Evolutionary conservation across 1,284 basidiomycete genomes (phyloP).

Genomic region (Boletus mariae): DNA sequence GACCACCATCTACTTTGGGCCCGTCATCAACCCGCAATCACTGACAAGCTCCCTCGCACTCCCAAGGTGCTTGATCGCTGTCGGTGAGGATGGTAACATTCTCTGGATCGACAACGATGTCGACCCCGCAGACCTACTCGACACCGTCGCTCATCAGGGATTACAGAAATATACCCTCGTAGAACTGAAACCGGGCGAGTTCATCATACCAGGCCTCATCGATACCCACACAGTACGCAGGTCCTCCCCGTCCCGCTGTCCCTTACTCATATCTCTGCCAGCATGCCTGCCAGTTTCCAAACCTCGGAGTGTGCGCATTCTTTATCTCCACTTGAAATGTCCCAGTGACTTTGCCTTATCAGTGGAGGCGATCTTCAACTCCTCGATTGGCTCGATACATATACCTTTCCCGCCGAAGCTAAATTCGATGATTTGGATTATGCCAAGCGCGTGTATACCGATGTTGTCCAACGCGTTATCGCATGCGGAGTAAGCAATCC

Average conservation of each 20-base stretch:
- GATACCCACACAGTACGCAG: conserved; percentile 82
- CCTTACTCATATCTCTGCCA: conserved; percentile 29
- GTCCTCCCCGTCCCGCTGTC: background rate
- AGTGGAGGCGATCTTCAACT: conserved; percentile 81
- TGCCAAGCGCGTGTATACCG: conserved; percentile 67
- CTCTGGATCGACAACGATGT: conserved; percentile 66
- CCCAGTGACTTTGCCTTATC: conserved; percentile 6
- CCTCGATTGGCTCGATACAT: conserved; percentile 85
- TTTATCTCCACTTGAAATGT: background rate
- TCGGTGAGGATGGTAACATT: conserved; percentile 58
- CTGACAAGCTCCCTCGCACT: conserved; percentile 52
- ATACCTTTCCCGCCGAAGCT: conserved; percentile 90
- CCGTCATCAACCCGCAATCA: conserved; percentile 63
- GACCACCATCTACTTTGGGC: conserved; percentile 58
- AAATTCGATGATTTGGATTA: conserved; percentile 73
- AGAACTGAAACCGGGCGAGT: conserved; percentile 63
- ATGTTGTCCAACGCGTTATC: conserved; percentile 74
- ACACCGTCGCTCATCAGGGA: conserved; percentile 44
- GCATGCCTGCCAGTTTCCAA: conserved; percentile 89
- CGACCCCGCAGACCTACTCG: conserved; percentile 39
- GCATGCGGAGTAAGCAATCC: conserved; percentile 64
- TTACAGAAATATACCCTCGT: conserved; percentile 14
- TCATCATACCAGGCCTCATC: conserved; percentile 84
- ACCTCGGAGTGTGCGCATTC: conserved; percentile 65
- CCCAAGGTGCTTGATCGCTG: conserved; percentile 56